Conservation (phyloP, 352 stramenopile species). For the Nannochloropsis limnetica region DNA sequence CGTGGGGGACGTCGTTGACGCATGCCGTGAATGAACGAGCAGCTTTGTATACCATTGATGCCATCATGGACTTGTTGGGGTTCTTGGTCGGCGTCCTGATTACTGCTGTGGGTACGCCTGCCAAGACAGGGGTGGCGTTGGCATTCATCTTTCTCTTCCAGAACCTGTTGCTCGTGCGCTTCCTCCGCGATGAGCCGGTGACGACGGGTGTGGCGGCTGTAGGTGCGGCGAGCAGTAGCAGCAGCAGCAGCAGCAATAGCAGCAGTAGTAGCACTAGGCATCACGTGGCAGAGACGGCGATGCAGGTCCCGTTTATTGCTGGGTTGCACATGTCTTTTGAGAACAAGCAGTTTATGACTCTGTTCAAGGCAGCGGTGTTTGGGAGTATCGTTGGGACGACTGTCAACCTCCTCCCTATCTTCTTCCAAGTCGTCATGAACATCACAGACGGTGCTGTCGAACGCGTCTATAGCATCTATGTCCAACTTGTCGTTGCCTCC, state of each 20-base stretch:
- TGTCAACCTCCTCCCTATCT: conserved; percentile 13
- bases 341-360: neutral
- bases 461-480: conserved; percentile 22
- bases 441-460: neutral
- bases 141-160: neutral
- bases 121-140: neutral
- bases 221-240: neutral
- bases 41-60: neutral
- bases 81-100: neutral
- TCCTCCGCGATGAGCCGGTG: conserved; percentile 8
- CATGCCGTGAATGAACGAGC: conserved; percentile 2
- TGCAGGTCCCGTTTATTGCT: conserved; percentile 30
- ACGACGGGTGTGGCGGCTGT: neutral
- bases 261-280: neutral
- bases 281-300: neutral
- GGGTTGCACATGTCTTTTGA: conserved; percentile 30
- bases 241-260: neutral
- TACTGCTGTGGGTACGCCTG: neutral
- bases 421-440: conserved; percentile 30
- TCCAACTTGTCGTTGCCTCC: neutral
- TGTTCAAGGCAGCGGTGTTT: conserved; percentile 15
- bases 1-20: neutral
- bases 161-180: neutral
- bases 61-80: neutral
- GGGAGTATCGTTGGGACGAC: neutral